A percentile compares a stretch with the other conserved stretches of the same genome.
Evolutionary conservation across 2,329 filamentous ascomycete species (phyloP).

Genomic region (Paraphaeosphaeria minitans): DNA sequence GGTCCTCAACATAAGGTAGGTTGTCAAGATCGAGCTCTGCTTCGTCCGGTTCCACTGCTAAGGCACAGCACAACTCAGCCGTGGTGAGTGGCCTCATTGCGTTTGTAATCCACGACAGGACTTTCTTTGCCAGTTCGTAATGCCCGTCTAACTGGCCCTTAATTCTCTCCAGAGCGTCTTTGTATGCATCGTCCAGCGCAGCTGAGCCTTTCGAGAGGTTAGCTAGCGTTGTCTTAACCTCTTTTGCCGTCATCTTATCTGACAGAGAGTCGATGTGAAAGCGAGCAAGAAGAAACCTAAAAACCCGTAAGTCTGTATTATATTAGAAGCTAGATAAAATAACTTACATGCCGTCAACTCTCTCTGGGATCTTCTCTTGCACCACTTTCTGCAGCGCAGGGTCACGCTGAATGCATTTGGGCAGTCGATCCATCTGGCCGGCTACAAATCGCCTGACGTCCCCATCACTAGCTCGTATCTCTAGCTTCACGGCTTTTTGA

Average conservation of each 20-base stretch:
- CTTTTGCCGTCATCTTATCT: conserved; percentile 12
- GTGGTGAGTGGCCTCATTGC: conserved; percentile 17
- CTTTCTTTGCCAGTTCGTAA: no score
- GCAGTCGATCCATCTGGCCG: not conserved
- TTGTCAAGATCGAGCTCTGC: conserved; percentile 9
- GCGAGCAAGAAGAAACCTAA: no score
- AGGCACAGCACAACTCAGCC: conserved; percentile 25
- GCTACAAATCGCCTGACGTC: not conserved
- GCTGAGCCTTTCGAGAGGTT: conserved; percentile 4
- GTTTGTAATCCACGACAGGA: not conserved
- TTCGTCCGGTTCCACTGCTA: conserved; percentile 7
- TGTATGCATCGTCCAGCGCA: conserved; percentile 9
- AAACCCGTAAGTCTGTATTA: no score
- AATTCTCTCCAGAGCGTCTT: conserved; percentile 5
- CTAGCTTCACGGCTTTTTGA: not conserved
- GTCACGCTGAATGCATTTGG: not conserved
- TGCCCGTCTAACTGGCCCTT: no score
- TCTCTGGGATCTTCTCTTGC: conserved; percentile 19
- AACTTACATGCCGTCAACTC: no score
- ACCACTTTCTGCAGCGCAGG: conserved; percentile 6
- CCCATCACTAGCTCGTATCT: not conserved
- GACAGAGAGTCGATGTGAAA: conserved; percentile 11
- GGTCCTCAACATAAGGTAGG: conserved; percentile 6
- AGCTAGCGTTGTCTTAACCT: conserved; percentile 8
- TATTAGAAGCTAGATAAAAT: no score